phyloP scores from a whole-genome alignment of 1,284 basidiomycete species.

The Prillingera fragicola region DNA sequence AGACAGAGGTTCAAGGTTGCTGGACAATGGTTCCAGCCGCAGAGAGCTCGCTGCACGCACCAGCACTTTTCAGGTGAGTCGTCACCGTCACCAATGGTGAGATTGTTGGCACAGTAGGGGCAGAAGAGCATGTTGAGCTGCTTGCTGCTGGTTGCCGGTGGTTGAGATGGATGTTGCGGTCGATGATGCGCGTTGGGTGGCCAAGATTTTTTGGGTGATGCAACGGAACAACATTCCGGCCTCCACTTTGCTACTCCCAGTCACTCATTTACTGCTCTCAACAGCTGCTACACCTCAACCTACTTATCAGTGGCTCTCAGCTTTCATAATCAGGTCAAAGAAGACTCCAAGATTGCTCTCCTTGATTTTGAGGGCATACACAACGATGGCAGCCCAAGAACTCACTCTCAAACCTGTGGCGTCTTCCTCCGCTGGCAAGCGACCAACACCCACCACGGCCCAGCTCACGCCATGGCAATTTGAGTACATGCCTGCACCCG shows the following conservation, averaged over 20 bases:
- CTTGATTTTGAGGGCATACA: too few relatives aligned
- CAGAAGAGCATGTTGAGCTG: constrained; percentile 99
- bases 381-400: too few relatives aligned
- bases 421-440: not conserved
- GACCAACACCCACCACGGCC: constrained; percentile 17
- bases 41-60: constrained; percentile 39
- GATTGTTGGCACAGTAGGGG: constrained; percentile 86
- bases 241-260: not conserved
- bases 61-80: constrained; percentile 43
- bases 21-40: not conserved
- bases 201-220: not conserved
- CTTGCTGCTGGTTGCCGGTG: too few relatives aligned
- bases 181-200: not conserved
- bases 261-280: not conserved
- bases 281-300: too few relatives aligned
- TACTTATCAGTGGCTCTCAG: too few relatives aligned
- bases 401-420: constrained; percentile 32
- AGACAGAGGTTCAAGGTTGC: not conserved
- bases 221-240: not conserved
- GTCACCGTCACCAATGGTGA: constrained; percentile 59
- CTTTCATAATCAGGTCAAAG: too few relatives aligned
- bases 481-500: constrained; percentile 42
- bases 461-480: constrained; percentile 37
- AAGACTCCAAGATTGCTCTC: too few relatives aligned
- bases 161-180: too few relatives aligned